Base-by-base conservation (phyloP, 345 rosid genomes). In the Bruguiera sexangula region DNA sequence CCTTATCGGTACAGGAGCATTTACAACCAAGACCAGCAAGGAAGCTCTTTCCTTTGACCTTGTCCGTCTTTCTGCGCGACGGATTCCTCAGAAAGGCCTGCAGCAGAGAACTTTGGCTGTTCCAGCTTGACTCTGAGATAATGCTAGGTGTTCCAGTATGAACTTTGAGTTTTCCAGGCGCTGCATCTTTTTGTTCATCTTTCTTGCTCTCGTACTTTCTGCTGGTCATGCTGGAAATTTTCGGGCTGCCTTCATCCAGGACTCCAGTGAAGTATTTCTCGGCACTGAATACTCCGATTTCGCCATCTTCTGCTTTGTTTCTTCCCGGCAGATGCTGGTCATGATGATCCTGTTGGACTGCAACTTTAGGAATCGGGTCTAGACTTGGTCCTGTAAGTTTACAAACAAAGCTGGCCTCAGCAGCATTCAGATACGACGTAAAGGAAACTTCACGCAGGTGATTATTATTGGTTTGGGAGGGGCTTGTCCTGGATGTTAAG, bases 231-330 rank as follows among this genome's bases (percentile, higher is more conserved):
- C 70, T 72, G 72, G 77, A 19, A 51, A 76, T 54, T 79, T 77
- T 80, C 31, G 85, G 81, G 69, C 79, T 73, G 53, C 73, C 77
- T 4, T 32, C 75, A 61, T 88, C 96, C 43, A 77, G 82, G 36
- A 61, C 82, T 66, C 91, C 95, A 27, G 81, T 90, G 81, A 92
- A 92, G 69, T 92, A 90, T 64, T 84, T 92, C 77, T 92, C 96
- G 24, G 98, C 96, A 63, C 86, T 80, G 34, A 90, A 92, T 46
- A 92, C 89, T 66, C 91, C 89, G 32, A 92, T 87, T 74, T 88
- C 98, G 71, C 82, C 75, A 50, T 85, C 92, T 37, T 80, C 86
- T 73, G 79, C 76, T 79, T 85, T 79, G 75, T 70, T 75, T 22
- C 59, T 65, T 27, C 37, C 73, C 73, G 66, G 63, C 60, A 6